Percentiles rank a stretch among this genome's conserved stretches.
Conservation (phyloP, 192 early-diverging fungal genomes). For the Mortierella claussenii region DNA sequence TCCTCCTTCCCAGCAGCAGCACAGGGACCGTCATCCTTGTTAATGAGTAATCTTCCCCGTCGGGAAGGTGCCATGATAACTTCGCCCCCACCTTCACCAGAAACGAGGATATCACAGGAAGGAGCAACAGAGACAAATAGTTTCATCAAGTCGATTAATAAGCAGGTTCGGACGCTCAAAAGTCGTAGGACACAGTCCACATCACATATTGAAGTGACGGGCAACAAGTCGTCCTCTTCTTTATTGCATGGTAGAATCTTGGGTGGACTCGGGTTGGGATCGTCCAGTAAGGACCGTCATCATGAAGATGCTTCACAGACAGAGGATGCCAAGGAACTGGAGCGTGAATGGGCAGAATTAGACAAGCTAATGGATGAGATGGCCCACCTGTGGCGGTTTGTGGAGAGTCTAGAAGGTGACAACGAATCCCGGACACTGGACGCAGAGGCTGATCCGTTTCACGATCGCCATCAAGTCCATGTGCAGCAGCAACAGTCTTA, state of each 20-base stretch:
- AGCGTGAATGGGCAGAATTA: slow-evolving; percentile 35
- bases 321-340: slow-evolving; percentile 14
- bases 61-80: neutral
- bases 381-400: slow-evolving; percentile 20
- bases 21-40: too few relatives aligned
- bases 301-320: neutral
- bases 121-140: slow-evolving; percentile 11
- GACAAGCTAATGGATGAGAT: slow-evolving; percentile 52
- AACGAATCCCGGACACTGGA: neutral
- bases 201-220: slow-evolving; percentile 35
- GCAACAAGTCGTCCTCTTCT: neutral
- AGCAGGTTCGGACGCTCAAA: slow-evolving; percentile 32
- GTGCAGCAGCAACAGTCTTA: slow-evolving; percentile 3
- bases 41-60: neutral
- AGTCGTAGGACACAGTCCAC: slow-evolving; percentile 49
- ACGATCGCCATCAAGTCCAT: slow-evolving; percentile 15
- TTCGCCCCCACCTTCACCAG: slow-evolving; percentile 7
- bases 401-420: slow-evolving; percentile 10
- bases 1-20: slow-evolving; percentile 2
- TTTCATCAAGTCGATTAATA: slow-evolving; percentile 45
- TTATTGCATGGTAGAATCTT: neutral
- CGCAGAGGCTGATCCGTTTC: slow-evolving; percentile 3
- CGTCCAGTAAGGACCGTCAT: neutral
- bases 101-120: neutral
- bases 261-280: slow-evolving; percentile 6